Conservation (phyloP, 1,284 basidiomycete genomes). For the Meripilus lineatus region DNA sequence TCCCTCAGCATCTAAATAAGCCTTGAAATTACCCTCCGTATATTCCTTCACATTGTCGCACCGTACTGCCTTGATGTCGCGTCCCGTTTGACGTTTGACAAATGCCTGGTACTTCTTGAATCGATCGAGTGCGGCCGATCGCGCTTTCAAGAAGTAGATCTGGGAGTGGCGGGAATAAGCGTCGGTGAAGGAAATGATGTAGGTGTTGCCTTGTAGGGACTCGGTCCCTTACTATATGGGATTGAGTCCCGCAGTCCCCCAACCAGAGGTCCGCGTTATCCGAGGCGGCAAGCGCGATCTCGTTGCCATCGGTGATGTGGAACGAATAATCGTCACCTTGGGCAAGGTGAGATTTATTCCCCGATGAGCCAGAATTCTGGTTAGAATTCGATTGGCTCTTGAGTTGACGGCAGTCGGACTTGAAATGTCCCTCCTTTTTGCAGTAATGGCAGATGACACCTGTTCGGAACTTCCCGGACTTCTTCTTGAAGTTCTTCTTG, state of each 20-base stretch:
- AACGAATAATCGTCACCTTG: too few relatives aligned
- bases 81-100: conserved; percentile 7
- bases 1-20: conserved; percentile 1
- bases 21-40: not conserved
- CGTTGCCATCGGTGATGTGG: too few relatives aligned
- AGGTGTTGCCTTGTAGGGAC: conserved; percentile 22
- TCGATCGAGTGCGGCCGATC: conserved; percentile 16
- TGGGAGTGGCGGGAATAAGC: conserved; percentile 13
- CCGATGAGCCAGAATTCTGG: too few relatives aligned
- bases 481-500: not conserved
- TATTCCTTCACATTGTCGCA: conserved; percentile 12
- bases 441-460: conserved; percentile 11
- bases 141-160: conserved; percentile 18
- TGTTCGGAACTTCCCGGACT: conserved; percentile 1
- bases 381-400: too few relatives aligned
- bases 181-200: conserved; percentile 26
- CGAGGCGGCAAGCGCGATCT: too few relatives aligned
- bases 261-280: too few relatives aligned
- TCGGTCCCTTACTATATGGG: conserved; percentile 14
- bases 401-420: conserved; percentile 6
- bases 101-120: conserved; percentile 22
- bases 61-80: not conserved
- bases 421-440: conserved; percentile 11
- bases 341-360: too few relatives aligned
- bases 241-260: conserved; percentile 11